These are phyloP conservation scores for Albatrellus ellisii DNA, from an alignment of 768 basidiomycete genomes.

Conservation along the genomic window DNA sequence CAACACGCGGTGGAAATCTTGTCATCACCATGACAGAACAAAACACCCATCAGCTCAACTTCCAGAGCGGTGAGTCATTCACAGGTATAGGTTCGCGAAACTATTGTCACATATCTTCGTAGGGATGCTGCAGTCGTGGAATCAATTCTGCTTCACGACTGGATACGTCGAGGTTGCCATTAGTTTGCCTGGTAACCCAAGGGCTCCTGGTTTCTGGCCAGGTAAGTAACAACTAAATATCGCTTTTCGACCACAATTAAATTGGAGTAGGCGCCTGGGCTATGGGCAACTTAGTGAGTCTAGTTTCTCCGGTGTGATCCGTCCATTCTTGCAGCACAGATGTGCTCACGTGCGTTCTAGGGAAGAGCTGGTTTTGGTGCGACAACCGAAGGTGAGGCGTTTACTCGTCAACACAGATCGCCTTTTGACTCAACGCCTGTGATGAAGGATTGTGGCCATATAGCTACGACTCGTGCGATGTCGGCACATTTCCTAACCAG, in stretches of 20 bases:
- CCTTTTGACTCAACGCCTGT: not conserved
- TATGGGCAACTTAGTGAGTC: constrained; percentile 50
- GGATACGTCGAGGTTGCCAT: constrained; percentile 81
- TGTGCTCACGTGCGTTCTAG: constrained; percentile 21
- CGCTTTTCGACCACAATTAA: constrained; percentile 2
- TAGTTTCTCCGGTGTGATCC: too few species aligned
- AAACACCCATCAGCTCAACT: constrained; percentile 69
- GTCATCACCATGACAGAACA: constrained; percentile 69
- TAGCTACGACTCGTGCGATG: constrained; percentile 73
- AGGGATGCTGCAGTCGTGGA: constrained; percentile 72
- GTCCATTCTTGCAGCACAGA: too few species aligned
- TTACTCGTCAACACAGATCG: not conserved
- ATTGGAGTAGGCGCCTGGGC: constrained; percentile 45
- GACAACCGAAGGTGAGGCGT: constrained; percentile 67
- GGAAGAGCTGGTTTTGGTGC: constrained; percentile 84
- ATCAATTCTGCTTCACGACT: constrained; percentile 90
- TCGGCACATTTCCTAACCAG: constrained; percentile 80
- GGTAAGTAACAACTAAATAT: constrained; percentile 28
- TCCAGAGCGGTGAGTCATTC: constrained; percentile 50
- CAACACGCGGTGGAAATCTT: constrained; percentile 65
- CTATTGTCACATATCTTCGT: not conserved
- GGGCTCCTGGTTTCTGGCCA: constrained; percentile 74
- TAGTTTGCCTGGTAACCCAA: constrained; percentile 53
- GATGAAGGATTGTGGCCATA: constrained; percentile 53
- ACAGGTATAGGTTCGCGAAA: not conserved